Conservation (phyloP, 345 rosid species). For the Melaleuca quinquenervia region DNA sequence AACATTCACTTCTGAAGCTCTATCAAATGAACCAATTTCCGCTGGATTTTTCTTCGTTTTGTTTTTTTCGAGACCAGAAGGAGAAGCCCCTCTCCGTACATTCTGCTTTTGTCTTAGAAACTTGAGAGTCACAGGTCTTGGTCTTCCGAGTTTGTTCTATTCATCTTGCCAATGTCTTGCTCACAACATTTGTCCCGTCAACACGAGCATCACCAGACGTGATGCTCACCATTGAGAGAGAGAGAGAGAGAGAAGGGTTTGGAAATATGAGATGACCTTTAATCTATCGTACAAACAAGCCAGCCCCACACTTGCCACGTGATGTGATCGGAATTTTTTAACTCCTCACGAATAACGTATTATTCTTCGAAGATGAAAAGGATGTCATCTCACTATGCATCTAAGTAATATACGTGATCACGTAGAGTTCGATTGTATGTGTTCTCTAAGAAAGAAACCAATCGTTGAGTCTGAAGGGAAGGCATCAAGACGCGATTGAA, state of each 20-base stretch:
- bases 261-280: not conserved
- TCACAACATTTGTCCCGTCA: too few species aligned
- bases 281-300: not conserved
- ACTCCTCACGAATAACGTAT: not conserved
- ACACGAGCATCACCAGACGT: too few species aligned
- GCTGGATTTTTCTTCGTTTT: not conserved
- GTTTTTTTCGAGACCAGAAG: not conserved
- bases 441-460: not conserved
- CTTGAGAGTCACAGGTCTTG: not conserved
- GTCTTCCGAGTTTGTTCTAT: not conserved
- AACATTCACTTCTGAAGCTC: not conserved
- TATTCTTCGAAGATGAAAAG: not conserved
- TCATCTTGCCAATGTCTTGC: too few species aligned
- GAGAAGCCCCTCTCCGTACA: not conserved
- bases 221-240: not conserved
- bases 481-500: conserved; percentile 3
- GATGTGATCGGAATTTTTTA: not conserved
- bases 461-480: not conserved
- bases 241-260: not conserved
- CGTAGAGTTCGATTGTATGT: too few species aligned
- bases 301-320: not conserved
- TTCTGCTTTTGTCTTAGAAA: not conserved
- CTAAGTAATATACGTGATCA: too few species aligned
- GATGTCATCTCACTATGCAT: too few species aligned
- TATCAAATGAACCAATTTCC: too few species aligned